phyloP scores from a whole-genome alignment of 441 rosid species.

The Adansonia gregorii region DNA sequence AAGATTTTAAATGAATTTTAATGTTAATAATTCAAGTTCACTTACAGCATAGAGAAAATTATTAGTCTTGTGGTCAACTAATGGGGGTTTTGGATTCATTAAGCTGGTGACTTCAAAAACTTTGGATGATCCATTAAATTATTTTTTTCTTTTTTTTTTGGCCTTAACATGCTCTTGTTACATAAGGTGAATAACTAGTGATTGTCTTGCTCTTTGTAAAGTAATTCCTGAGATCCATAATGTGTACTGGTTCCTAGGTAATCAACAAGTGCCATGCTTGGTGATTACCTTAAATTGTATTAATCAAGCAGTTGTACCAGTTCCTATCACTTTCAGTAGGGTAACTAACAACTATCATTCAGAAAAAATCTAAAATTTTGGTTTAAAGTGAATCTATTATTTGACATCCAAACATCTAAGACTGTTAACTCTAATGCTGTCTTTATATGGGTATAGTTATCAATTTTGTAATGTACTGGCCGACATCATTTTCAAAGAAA shows the following conservation, averaged over 20 bases:
- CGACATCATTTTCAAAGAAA: not conserved
- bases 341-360: not conserved
- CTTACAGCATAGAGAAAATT: not conserved
- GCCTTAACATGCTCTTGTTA: constrained; percentile 1
- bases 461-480: constrained; percentile 12
- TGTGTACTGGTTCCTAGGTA: not conserved
- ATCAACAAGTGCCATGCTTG: not conserved
- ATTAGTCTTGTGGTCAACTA: constrained; percentile 19
- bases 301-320: not conserved
- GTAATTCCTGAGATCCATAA: constrained; percentile 17
- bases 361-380: constrained; percentile 9
- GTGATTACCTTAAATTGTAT: not conserved
- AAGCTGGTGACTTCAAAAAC: not conserved
- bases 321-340: constrained; percentile 10
- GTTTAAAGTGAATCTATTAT: not conserved
- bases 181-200: not conserved
- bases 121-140: not conserved
- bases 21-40: constrained; percentile 5
- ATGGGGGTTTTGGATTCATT: not conserved
- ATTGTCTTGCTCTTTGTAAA: constrained; percentile 4
- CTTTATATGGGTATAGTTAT: not conserved
- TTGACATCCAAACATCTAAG: too few species aligned
- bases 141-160: not conserved
- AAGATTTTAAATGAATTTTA: not conserved
- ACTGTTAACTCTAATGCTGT: too few species aligned